Evolutionary conservation across 2,329 filamentous ascomycete genomes (phyloP), one percentile per base, ranked within the genome.

Genomic region (Alternaria ethzedia): DNA sequence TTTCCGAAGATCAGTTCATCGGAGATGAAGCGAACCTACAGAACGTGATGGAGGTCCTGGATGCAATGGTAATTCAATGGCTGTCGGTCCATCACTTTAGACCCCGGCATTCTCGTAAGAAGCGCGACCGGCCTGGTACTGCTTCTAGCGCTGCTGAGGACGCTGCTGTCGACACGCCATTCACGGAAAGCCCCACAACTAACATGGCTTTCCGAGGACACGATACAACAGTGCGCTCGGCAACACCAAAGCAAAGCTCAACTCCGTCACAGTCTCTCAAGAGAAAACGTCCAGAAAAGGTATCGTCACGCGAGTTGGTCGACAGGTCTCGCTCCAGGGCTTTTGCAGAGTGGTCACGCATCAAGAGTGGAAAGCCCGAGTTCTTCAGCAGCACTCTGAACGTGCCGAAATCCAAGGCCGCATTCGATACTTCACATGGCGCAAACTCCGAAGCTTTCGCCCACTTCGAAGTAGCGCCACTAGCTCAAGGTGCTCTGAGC

Each of bases 51-150:
- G 87, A 91, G 46, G 83, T 97, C 3, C 74, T 97, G 10, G 85
- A 85, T 54, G 88, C 88, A 0, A 87, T 94, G 75, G 83, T 92
- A 25, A 86, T 85, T 52, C 88, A 93, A 63, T 97, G 97, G 79
- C 81, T 98, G 7, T 88, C 87, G 59, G 89, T 89, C 26, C 86
- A 96, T 71, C 85, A 91, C 65, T 90, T 95, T 69, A 84, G 86
- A 5, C 90, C 91, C 5, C 73, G 68, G 20, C 79, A 78, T 23
- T 65, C 64, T n/a, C 70, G 67, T 8, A 56, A 55, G 28, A 72
- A 57, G 36, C 59, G 46, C 11, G 45, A 49, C n/a, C 30, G 36
- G 13, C 58, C 55, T 23, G 50, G 43, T 9, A 63, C 45, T 44
- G 59, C 60, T 21, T 57, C 54, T 9, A 57, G 44, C n/a, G 6